Evolutionary conservation across 2,329 filamentous ascomycete genomes (phyloP).

Genomic region (Dendrostoma leiphaemia): DNA sequence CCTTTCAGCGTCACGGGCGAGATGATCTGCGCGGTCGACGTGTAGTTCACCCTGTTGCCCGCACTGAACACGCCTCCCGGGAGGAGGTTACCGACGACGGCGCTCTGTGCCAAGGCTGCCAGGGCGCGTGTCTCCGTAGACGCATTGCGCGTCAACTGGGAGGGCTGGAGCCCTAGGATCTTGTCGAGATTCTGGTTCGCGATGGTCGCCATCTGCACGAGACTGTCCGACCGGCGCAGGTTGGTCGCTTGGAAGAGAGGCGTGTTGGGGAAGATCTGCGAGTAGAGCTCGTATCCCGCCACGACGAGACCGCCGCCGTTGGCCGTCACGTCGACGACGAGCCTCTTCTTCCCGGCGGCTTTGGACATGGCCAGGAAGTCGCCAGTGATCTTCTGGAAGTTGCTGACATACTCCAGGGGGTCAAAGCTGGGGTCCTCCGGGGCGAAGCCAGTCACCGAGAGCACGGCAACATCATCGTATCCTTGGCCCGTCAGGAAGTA

Average conservation of each 20-base stretch:
- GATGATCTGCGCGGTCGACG: slow-evolving; percentile 30
- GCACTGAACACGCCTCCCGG: slow-evolving; percentile 45
- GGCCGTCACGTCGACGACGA: slow-evolving; percentile 61
- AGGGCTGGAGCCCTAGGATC: slow-evolving; percentile 26
- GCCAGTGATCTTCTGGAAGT: slow-evolving; percentile 25
- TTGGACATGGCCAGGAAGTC: slow-evolving; percentile 45
- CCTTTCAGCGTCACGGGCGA: slow-evolving; percentile 34
- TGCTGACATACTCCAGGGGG: slow-evolving; percentile 21
- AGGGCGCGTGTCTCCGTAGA: slow-evolving; percentile 37
- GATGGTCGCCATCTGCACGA: slow-evolving; percentile 41
- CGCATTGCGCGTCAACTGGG: neutral
- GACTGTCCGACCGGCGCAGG: slow-evolving; percentile 46
- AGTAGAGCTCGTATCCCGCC: slow-evolving; percentile 48
- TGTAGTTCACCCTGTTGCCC: slow-evolving; percentile 27
- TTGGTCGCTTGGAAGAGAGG: slow-evolving; percentile 48
- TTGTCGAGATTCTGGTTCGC: slow-evolving; percentile 27
- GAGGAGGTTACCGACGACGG: slow-evolving; percentile 41
- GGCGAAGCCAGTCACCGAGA: slow-evolving; percentile 27
- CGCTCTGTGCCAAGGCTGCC: slow-evolving; percentile 42
- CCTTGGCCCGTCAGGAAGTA: slow-evolving; percentile 35
- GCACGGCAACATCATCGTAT: slow-evolving; percentile 33
- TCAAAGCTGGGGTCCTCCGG: slow-evolving; percentile 18
- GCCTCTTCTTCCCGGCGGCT: slow-evolving; percentile 49
- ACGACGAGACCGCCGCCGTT: slow-evolving; percentile 57
- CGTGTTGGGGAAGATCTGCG: slow-evolving; percentile 48